A percentile compares a stretch with the other conserved stretches of the same genome.
Conservation (phyloP, 768 basidiomycete genomes). For the Leccinellum albellum region DNA sequence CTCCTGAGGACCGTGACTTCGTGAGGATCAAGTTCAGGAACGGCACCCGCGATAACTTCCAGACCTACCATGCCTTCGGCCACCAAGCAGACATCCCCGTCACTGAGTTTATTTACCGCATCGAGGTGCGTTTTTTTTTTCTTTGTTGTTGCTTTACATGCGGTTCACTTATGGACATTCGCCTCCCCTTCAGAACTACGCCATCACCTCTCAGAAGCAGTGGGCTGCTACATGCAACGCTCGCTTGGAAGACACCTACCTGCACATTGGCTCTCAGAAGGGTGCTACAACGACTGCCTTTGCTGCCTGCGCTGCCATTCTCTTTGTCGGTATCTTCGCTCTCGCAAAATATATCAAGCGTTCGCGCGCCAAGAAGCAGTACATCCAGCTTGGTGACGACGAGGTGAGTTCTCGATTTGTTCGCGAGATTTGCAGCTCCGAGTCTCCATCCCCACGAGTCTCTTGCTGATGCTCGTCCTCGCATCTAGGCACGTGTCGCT, state of each 20-base stretch:
- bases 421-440: slow-evolving; percentile 8
- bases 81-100: slow-evolving; percentile 74
- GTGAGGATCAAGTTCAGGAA: slow-evolving; percentile 84
- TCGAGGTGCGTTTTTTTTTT: slow-evolving; percentile 52
- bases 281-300: slow-evolving; percentile 32
- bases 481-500: slow-evolving; percentile 16
- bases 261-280: slow-evolving; percentile 30
- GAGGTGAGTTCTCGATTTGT: slow-evolving; percentile 29
- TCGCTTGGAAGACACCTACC: slow-evolving; percentile 29
- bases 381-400: slow-evolving; percentile 35
- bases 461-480: background rate
- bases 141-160: background rate
- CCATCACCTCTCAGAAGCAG: slow-evolving; percentile 41
- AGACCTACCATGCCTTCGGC: slow-evolving; percentile 69
- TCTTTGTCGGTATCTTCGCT: slow-evolving; percentile 32
- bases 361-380: slow-evolving; percentile 31
- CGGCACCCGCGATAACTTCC: slow-evolving; percentile 62
- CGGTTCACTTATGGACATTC: slow-evolving; percentile 1
- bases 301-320: slow-evolving; percentile 34
- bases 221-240: slow-evolving; percentile 42
- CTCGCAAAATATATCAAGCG: slow-evolving; percentile 36
- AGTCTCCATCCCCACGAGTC: background rate
- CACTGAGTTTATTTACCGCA: slow-evolving; percentile 81
- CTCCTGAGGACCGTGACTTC: slow-evolving; percentile 76
- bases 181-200: slow-evolving; percentile 35